Conservation (phyloP, 495 filamentous ascomycete species). For the Sporormia fimetaria region DNA sequence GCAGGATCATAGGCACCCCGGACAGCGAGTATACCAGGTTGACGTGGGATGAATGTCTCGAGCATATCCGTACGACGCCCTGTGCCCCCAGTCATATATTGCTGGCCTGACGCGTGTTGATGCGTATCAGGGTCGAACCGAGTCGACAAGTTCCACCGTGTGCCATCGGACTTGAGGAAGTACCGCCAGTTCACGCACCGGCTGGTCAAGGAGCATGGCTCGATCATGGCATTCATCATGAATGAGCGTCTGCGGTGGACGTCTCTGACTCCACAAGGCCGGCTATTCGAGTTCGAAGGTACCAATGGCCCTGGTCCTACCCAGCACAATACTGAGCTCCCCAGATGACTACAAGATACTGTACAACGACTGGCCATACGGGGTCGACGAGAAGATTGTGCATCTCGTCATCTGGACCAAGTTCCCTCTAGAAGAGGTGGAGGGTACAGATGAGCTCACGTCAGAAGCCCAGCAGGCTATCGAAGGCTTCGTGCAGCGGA, state of each 20-base stretch:
- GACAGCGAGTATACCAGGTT: slow-evolving; percentile 47
- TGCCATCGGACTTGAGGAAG: slow-evolving; percentile 59
- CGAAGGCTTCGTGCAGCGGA: slow-evolving; percentile 52
- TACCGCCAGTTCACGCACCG: slow-evolving; percentile 56
- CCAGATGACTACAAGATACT: slow-evolving; percentile 62
- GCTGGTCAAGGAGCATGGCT: slow-evolving; percentile 54
- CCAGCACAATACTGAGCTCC: not conserved
- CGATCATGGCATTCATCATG: slow-evolving; percentile 63
- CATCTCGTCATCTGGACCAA: slow-evolving; percentile 91
- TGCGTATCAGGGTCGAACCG: slow-evolving; percentile 42
- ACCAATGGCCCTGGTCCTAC: slow-evolving; percentile 6
- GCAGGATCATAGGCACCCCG: slow-evolving; percentile 50
- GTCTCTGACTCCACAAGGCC: slow-evolving; percentile 37
- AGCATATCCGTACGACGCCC: slow-evolving; percentile 41
- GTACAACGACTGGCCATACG: slow-evolving; percentile 88
- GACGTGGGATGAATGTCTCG: slow-evolving; percentile 52
- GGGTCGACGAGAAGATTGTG: slow-evolving; percentile 59
- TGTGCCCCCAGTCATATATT: not conserved
- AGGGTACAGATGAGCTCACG: slow-evolving; percentile 54
- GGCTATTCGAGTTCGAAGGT: slow-evolving; percentile 43
- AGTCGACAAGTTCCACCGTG: slow-evolving; percentile 60
- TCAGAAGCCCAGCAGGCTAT: slow-evolving; percentile 50
- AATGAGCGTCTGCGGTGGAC: slow-evolving; percentile 54
- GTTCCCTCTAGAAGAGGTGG: slow-evolving; percentile 60
- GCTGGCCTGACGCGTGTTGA: not conserved